These are phyloP conservation scores for Chiua virens DNA, from an alignment of 768 basidiomycete species.

Conservation along the genomic window DNA sequence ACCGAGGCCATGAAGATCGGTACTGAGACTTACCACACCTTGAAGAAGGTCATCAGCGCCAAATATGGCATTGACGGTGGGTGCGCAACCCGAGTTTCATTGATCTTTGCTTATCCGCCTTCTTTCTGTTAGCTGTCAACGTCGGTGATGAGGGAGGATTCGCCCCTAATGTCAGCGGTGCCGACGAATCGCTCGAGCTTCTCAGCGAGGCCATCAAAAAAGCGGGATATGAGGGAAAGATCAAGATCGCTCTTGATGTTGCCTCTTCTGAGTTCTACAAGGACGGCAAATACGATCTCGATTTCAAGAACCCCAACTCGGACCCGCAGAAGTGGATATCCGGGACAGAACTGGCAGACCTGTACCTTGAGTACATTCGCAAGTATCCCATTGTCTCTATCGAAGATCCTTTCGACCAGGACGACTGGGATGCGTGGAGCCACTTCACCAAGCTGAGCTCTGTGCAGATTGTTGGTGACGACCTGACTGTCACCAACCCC, in stretches of 20 bases:
- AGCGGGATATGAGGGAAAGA: constrained; percentile 97
- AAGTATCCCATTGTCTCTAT: constrained; percentile 96
- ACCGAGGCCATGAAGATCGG: constrained; percentile 99
- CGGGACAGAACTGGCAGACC: constrained; percentile 87
- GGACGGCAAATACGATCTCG: constrained; percentile 98
- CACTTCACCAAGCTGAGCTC: constrained; percentile 79
- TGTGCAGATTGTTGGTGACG: constrained; percentile 94
- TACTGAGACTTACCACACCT: constrained; percentile 94
- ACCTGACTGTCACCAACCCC: constrained; percentile 98
- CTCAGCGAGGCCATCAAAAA: constrained; percentile 95
- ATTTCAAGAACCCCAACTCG: constrained; percentile 99
- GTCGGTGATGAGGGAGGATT: constrained; percentile 99
- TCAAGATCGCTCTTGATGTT: constrained; percentile 98
- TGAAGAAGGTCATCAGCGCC: constrained; percentile 98
- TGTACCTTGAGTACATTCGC: constrained; percentile 83
- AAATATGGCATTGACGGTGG: constrained; percentile 96
- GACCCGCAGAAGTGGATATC: constrained; percentile 96
- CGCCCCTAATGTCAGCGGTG: constrained; percentile 95
- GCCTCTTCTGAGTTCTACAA: constrained; percentile 99
- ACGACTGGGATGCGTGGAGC: constrained; percentile 98
- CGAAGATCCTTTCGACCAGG: constrained; percentile 99
- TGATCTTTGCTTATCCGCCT: not conserved
- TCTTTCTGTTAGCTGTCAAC: constrained; percentile 73
- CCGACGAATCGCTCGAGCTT: constrained; percentile 96
- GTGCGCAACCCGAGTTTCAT: constrained; percentile 1